These are phyloP conservation scores for Ophiostoma piceae DNA, from an alignment of 2,329 filamentous ascomycete species.

Conservation along the genomic window DNA sequence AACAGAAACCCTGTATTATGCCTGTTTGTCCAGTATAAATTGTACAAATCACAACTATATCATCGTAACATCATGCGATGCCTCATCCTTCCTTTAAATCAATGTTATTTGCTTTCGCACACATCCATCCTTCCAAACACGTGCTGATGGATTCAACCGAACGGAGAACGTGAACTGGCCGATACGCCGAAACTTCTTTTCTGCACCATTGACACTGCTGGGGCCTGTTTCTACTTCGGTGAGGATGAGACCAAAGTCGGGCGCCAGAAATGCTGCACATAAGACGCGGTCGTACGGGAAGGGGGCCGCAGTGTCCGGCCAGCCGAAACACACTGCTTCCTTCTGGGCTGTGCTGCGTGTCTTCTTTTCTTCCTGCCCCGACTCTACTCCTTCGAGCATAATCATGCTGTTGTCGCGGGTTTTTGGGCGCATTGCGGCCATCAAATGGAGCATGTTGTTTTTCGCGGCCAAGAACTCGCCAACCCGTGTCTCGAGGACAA, in stretches of 20 bases:
- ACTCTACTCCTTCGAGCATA: neutral
- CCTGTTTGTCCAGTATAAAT: neutral
- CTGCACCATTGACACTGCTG: neutral
- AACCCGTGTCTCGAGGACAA: neutral
- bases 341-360: neutral
- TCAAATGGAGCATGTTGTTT: neutral
- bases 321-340: neutral
- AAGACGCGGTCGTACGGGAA: neutral
- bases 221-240: neutral
- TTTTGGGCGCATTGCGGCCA: neutral
- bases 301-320: neutral
- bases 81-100: neutral
- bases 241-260: neutral
- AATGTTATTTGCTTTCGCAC: neutral
- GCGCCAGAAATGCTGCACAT: neutral
- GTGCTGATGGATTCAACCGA: neutral
- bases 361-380: neutral
- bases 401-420: neutral
- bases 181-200: neutral
- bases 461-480: neutral
- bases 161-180: neutral
- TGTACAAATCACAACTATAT: neutral
- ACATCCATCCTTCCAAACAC: neutral
- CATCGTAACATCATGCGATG: neutral
- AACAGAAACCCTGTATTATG: neutral